Base-by-base conservation (phyloP, 2,329 filamentous ascomycete genomes). In the Mollisia scopiformis region DNA sequence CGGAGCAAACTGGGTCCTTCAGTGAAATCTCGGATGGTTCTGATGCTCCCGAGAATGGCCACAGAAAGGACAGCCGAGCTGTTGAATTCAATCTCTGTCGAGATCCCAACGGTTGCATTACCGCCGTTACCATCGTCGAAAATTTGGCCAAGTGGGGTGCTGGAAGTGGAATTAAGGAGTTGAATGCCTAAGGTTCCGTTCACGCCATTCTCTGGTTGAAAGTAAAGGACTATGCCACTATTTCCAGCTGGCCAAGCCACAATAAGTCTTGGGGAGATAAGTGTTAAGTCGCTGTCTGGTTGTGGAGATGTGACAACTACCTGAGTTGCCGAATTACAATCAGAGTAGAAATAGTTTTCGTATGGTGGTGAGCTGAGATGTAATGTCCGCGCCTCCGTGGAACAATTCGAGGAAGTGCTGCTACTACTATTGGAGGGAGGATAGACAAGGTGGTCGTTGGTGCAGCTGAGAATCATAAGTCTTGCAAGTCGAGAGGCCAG, bases 221-320 rank as follows among this genome's bases (percentile, higher is more conserved):
- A 89, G 66, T 82, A 87, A 0, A 80, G 75, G 4, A 80, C 80
- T 27, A 83, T 76, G 0, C 87, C 87, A 55, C 85, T 88, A 66
- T 89, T 86, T 1, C 87, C 87, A 8, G 85, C 84, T 7, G 87
- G 86, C 86, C 86, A 89, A 8, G 86, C 87, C 7, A 84, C 73
- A 11, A 87, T 76, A 23, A 89, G 72, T n/a, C 86, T 78, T 8
- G 86, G 85, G 0, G 79, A 77, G 61, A 87, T 83, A 33, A 85
- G 75, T 1, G 75, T 79, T 1, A 87, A 73, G 65, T 87, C 79
- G 58, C 81, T 86, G 16, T 80, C 77, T 1, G 77, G 67, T 0
- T 81, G 71, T 14, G 86, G 86, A 61, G 79, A 87, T 0, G 85
- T 88, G 0, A 89, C 75, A 0, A 89, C 81, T 0, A 86, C 83